These are phyloP conservation scores for Pseudogymnoascus pannorum DNA, from an alignment of 2,329 filamentous ascomycete species.

Conservation along the genomic window DNA sequence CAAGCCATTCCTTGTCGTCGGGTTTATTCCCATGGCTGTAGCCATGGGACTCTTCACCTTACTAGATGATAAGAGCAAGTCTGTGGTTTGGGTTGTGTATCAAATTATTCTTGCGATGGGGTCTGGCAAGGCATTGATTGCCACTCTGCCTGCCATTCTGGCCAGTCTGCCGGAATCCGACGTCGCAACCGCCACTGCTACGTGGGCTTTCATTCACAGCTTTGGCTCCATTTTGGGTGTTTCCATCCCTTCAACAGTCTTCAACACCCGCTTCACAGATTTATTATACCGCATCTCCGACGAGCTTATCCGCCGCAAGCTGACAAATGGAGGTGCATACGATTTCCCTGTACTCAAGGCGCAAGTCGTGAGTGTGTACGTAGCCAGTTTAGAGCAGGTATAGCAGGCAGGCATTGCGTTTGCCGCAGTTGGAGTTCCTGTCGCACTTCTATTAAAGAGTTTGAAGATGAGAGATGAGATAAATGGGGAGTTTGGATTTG, in stretches of 20 bases:
- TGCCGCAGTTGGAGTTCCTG: neutral
- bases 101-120: constrained; percentile 36
- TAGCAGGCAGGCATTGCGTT: constrained; percentile 1
- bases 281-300: neutral
- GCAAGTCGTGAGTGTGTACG: constrained; percentile 1
- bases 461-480: too few species aligned
- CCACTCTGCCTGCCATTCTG: constrained; percentile 13
- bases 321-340: constrained; percentile 4
- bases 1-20: too few species aligned
- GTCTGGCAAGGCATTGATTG: neutral
- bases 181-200: constrained; percentile 11
- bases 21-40: neutral
- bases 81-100: constrained; percentile 35
- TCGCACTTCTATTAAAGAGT: too few species aligned
- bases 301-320: neutral
- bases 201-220: constrained; percentile 12
- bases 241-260: constrained; percentile 30
- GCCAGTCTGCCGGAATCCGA: constrained; percentile 14
- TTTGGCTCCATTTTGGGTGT: constrained; percentile 14
- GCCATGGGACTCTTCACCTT: constrained; percentile 34
- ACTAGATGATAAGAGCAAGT: constrained; percentile 31
- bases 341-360: constrained; percentile 4
- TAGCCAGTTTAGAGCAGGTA: neutral
- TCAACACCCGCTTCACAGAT: constrained; percentile 24
- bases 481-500: too few species aligned